These are phyloP conservation scores for Cutaneotrichosporon sp. DNA, from an alignment of 1,284 basidiomycete genomes.

Conservation along the genomic window DNA sequence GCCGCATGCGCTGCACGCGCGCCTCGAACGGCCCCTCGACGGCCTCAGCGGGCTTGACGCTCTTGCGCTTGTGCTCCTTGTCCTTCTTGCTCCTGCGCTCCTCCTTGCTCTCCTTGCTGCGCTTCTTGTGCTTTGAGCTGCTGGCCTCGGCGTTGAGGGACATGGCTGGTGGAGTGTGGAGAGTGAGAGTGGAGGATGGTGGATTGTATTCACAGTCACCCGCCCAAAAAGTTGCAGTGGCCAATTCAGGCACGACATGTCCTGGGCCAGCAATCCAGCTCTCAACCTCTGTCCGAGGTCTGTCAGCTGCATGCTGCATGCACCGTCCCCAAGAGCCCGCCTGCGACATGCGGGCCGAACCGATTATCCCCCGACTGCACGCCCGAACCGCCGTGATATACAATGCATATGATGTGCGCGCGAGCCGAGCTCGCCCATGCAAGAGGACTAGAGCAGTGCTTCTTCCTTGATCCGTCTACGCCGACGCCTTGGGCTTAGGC, in stretches of 20 bases:
- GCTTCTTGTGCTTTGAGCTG: slow-evolving; percentile 32
- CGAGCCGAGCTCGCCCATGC: slow-evolving; percentile 5
- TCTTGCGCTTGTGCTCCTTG: slow-evolving; percentile 21
- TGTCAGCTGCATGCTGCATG: no score
- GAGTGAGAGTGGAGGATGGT: slow-evolving; percentile 11
- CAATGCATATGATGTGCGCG: slow-evolving; percentile 19
- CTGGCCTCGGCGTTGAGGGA: slow-evolving; percentile 29
- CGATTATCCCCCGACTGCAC: no score
- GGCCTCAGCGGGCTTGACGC: no score
- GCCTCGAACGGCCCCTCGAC: slow-evolving; percentile 64
- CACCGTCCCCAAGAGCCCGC: no score
- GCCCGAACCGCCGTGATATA: slow-evolving; percentile 9
- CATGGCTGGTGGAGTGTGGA: slow-evolving; percentile 16
- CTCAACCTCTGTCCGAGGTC: not conserved
- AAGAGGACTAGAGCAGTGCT: slow-evolving; percentile 3
- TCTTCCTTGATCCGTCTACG: not conserved
- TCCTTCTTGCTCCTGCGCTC: slow-evolving; percentile 26
- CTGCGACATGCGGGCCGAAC: no score
- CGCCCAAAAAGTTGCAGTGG: slow-evolving; percentile 27
- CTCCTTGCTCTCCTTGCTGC: slow-evolving; percentile 25
- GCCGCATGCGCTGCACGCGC: slow-evolving; percentile 65
- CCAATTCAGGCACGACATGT: slow-evolving; percentile 31
- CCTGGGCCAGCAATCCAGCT: not conserved
- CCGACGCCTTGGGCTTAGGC: not conserved
- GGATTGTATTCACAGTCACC: not conserved